A percentile compares a stretch with the other conserved stretches of the same genome.
Evolutionary conservation across 176 grass and related monocot genomes (phyloP).

Genomic region (Ananas comosus): DNA sequence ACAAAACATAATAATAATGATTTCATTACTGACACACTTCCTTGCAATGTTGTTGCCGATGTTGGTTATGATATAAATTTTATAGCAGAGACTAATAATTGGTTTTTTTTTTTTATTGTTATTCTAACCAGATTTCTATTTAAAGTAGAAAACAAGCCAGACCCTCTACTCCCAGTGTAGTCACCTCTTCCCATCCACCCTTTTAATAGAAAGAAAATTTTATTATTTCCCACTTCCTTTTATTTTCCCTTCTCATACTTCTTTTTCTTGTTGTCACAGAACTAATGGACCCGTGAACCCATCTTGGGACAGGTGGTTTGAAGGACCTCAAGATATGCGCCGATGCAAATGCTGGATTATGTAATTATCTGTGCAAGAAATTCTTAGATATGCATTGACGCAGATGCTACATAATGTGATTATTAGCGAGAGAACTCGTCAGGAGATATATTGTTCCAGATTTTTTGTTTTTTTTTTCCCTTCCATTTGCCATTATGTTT

Average conservation of each 20-base stretch:
- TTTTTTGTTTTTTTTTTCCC: neutral
- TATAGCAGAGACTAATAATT: neutral
- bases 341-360: conserved; percentile 80
- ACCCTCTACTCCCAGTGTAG: conserved; percentile 79
- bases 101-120: neutral
- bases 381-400: neutral
- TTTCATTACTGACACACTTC: too few relatives aligned
- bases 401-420: conserved; percentile 22
- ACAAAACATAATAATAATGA: neutral
- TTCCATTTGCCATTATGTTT: neutral
- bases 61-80: neutral
- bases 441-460: neutral
- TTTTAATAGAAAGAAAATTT: neutral
- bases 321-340: conserved; percentile 60
- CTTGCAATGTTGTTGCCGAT: too few relatives aligned
- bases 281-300: conserved; percentile 40
- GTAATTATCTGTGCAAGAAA: conserved; percentile 20
- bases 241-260: neutral
- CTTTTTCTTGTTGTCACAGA: conserved; percentile 31
- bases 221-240: neutral
- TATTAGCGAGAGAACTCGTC: neutral
- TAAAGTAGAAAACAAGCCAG: conserved; percentile 48
- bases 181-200: neutral
- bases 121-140: conserved; percentile 39
- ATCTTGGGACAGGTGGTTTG: conserved; percentile 84